These are phyloP conservation scores for Suillus americanus DNA, from an alignment of 768 basidiomycete species.

Conservation along the genomic window DNA sequence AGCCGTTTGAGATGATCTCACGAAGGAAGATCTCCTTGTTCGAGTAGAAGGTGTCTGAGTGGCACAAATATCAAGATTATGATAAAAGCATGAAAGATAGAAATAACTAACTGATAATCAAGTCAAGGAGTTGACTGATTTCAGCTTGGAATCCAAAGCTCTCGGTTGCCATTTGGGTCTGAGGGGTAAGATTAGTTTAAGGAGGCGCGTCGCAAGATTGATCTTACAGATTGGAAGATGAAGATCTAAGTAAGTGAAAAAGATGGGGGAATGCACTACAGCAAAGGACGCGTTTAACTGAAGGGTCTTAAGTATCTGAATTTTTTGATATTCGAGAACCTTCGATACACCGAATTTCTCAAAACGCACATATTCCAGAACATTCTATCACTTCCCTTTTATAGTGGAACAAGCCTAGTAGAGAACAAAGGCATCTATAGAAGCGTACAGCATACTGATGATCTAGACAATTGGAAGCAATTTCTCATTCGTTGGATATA, in stretches of 20 bases:
- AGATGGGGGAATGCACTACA: slow-evolving; percentile 10
- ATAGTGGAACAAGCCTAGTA: neutral
- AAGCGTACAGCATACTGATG: too few species aligned
- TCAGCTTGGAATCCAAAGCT: slow-evolving; percentile 98
- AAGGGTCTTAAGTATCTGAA: slow-evolving; percentile 35
- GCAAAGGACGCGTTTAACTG: slow-evolving; percentile 18
- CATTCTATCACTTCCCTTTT: slow-evolving; percentile 30
- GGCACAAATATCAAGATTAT: slow-evolving; percentile 1
- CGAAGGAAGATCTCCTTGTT: slow-evolving; percentile 99
- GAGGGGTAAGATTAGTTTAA: slow-evolving; percentile 16
- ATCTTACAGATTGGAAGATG: slow-evolving; percentile 16
- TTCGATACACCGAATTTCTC: slow-evolving; percentile 32
- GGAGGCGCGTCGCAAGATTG: neutral
- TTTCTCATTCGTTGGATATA: too few species aligned
- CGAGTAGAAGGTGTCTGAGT: slow-evolving; percentile 97
- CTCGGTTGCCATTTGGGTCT: slow-evolving; percentile 67
- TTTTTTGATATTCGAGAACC: slow-evolving; percentile 41
- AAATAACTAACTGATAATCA: slow-evolving; percentile 87
- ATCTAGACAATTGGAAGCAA: too few species aligned
- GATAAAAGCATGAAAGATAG: slow-evolving; percentile 3
- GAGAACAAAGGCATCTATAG: too few species aligned
- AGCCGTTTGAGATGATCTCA: slow-evolving; percentile 95
- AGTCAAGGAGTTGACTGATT: slow-evolving; percentile 97
- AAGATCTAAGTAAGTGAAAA: slow-evolving; percentile 13
- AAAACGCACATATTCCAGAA: slow-evolving; percentile 29